These are phyloP conservation scores for Leccinum ochraceum DNA, from an alignment of 768 basidiomycete genomes.

Conservation along the genomic window DNA sequence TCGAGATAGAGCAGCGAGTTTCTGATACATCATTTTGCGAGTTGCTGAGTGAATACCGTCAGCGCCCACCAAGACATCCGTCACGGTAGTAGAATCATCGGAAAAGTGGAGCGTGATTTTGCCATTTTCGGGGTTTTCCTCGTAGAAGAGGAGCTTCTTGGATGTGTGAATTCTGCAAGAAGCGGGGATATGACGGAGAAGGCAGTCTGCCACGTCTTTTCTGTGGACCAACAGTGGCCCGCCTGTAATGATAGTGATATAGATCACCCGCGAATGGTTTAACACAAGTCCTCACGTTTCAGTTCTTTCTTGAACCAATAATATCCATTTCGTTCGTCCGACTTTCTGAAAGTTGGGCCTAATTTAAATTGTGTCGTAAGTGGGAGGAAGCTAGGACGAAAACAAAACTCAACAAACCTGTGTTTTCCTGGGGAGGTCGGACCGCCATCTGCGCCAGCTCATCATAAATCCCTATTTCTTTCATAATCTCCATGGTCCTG, in stretches of 20 bases:
- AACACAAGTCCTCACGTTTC: conserved; percentile 21
- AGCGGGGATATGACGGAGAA: conserved; percentile 30
- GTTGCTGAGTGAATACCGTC: conserved; percentile 45
- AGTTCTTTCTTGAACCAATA: conserved; percentile 27
- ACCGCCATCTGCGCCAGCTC: conserved; percentile 26
- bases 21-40: conserved; percentile 29
- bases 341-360: conserved; percentile 33
- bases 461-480: conserved; percentile 40
- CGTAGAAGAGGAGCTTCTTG: conserved; percentile 37
- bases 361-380: conserved; percentile 4
- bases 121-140: conserved; percentile 18
- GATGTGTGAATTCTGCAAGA: conserved; percentile 36
- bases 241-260: conserved; percentile 19
- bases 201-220: conserved; percentile 37
- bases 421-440: conserved; percentile 20
- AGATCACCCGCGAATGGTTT: too few relatives aligned
- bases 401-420: conserved; percentile 10
- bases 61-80: conserved; percentile 44
- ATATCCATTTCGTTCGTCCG: conserved; percentile 35
- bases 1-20: conserved; percentile 9
- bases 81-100: conserved; percentile 36
- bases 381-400: not conserved
- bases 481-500: conserved; percentile 46
- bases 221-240: conserved; percentile 37
- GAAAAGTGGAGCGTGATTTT: conserved; percentile 37